Evolutionary conservation across 768 basidiomycete genomes (phyloP).

Genomic region (Boletus sp.): DNA sequence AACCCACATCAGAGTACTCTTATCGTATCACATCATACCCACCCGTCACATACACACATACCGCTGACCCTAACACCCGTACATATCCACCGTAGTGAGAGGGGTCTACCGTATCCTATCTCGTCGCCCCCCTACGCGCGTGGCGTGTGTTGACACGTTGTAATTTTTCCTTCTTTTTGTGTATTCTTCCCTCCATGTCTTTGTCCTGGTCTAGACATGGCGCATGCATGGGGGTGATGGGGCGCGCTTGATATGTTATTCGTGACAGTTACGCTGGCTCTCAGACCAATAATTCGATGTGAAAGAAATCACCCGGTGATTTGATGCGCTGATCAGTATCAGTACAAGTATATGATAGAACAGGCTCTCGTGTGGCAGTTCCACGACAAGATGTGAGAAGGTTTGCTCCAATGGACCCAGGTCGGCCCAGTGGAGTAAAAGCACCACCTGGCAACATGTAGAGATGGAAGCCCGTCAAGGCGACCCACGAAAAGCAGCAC

Average conservation of each 20-base stretch:
- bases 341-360: too few species aligned
- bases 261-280: too few species aligned
- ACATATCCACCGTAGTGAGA: slow-evolving; percentile 3
- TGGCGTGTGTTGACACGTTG: background rate
- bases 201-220: background rate
- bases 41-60: slow-evolving; percentile 4
- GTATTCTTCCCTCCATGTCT: background rate
- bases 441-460: background rate
- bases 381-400: too few species aligned
- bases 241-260: background rate
- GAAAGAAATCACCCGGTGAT: too few species aligned
- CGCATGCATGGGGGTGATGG: background rate
- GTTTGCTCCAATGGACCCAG: background rate
- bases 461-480: background rate
- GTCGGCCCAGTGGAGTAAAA: background rate
- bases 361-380: too few species aligned
- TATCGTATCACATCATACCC: slow-evolving; percentile 9
- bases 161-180: background rate
- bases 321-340: too few species aligned
- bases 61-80: slow-evolving; percentile 3
- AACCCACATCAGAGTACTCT: background rate
- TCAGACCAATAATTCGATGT: too few species aligned
- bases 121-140: background rate
- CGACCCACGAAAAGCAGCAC: background rate
- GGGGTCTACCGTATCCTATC: background rate